Conservation (phyloP, 495 filamentous ascomycete genomes). For the Aspergillus campestris region DNA sequence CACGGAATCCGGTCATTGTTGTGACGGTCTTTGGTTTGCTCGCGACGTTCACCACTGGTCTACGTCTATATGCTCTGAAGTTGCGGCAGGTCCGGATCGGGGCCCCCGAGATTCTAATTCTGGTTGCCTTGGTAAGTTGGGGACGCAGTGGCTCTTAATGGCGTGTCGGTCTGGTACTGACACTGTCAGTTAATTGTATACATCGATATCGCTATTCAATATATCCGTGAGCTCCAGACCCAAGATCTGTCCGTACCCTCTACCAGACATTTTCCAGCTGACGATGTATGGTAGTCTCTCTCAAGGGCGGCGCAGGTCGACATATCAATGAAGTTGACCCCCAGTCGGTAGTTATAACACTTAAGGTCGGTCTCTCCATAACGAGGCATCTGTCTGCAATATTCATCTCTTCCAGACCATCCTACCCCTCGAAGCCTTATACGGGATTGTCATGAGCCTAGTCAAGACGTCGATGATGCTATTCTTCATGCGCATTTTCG, state of each 20-base stretch:
- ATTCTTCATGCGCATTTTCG: not conserved
- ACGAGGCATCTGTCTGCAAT: not conserved
- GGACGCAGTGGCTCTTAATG: not conserved
- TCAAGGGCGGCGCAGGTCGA: not conserved
- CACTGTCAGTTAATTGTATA: not conserved
- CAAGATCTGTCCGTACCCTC: not conserved
- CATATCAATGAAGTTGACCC: not conserved
- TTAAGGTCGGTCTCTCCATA: not conserved
- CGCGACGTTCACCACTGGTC: not conserved
- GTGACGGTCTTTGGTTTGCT: not conserved
- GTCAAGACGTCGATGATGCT: not conserved
- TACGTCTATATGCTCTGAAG: not conserved
- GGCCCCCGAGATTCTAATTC: not conserved
- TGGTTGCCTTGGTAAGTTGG: not conserved
- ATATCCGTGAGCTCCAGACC: not conserved
- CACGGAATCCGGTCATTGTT: not conserved
- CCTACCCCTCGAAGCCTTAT: not conserved
- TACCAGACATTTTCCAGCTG: not conserved
- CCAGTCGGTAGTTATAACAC: not conserved
- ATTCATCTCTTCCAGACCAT: not conserved
- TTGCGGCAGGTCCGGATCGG: not conserved
- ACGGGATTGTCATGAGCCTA: not conserved
- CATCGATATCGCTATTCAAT: not conserved
- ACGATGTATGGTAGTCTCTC: not conserved
- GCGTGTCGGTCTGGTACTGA: no score